Evolutionary conservation across 1,139 yeast species (phyloP), one percentile per base, ranked within the genome.

Genomic region (Candida sp.): DNA sequence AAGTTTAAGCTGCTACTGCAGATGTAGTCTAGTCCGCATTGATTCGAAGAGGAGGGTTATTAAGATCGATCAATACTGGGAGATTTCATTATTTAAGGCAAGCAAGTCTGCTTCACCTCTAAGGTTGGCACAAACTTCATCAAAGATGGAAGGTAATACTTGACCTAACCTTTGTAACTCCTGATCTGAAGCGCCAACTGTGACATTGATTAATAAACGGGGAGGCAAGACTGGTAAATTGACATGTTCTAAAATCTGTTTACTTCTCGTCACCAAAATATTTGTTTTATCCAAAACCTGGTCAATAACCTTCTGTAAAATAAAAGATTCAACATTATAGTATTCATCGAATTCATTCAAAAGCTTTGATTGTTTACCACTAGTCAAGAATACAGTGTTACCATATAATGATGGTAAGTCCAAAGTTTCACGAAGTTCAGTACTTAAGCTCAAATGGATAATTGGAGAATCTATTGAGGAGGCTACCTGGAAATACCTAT

Each of bases 191-290:
- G 83, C 75, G 3, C 79, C 83, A 33, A 75, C 70, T 54, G 80
- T 84, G 41, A 86, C 64, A 52, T 77, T 73, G 11, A 90, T 59
- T 53, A 84, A 75, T 54, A 91, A 71, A 51, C 86, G 85, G 25
- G 95, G 96, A 42, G 63, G 61, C 41, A 79, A 76, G 37, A 87
- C 73, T 4, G 96, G 95, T 49, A 87, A 74, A 45, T 82, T 67
- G 59, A 91, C 97, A 56, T 85, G 95, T 51, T 80, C 83, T 45
- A 84, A 70, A 15, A 89, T 74, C 47, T 81, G 74, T 49, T 85
- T 84, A 12, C 87, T 75, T 58, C 96, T 81, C 11, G 91, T 73
- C 41, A 90, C 72, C 49, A 89, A 73, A 15, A 87, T 75, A 36
- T 79, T 77, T 35, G 75, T 70, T n/a, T 70, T 61, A 7, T 60